Conservation (phyloP, 148 eudicot genomes). For the Heliamphora exappendiculata region DNA sequence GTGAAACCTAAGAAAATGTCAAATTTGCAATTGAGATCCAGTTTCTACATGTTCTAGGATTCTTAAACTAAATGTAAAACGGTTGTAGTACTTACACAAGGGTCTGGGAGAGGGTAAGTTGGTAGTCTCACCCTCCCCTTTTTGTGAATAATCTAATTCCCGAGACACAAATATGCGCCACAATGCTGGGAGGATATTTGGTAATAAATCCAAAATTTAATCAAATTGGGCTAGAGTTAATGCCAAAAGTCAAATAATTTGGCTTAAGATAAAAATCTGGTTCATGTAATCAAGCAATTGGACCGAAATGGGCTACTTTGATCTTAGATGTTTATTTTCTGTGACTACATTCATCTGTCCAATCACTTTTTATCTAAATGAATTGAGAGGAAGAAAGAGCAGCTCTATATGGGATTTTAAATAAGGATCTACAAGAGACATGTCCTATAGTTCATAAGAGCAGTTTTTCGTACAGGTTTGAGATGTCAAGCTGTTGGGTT, state of each 20-base stretch:
- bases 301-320: too few species aligned
- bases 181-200: too few species aligned
- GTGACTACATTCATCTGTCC: neutral
- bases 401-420: too few species aligned
- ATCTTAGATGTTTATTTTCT: neutral
- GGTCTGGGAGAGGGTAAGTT: neutral
- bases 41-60: neutral
- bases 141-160: neutral
- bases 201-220: neutral
- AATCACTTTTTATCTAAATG: neutral
- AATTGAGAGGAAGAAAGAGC: neutral
- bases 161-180: too few species aligned
- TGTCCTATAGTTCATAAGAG: neutral
- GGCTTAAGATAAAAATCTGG: neutral
- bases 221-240: neutral
- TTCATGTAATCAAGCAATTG: neutral
- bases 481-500: neutral
- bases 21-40: neutral
- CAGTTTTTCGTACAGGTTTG: neutral
- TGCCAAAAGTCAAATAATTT: neutral
- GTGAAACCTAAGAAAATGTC: neutral
- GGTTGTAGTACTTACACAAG: too few species aligned
- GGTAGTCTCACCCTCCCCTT: neutral
- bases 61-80: too few species aligned
- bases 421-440: too few species aligned